Percentiles rank a stretch among this genome's conserved stretches.
phyloP scores from a whole-genome alignment of 192 early-diverging fungal species.

The Backusella morwellensis region DNA sequence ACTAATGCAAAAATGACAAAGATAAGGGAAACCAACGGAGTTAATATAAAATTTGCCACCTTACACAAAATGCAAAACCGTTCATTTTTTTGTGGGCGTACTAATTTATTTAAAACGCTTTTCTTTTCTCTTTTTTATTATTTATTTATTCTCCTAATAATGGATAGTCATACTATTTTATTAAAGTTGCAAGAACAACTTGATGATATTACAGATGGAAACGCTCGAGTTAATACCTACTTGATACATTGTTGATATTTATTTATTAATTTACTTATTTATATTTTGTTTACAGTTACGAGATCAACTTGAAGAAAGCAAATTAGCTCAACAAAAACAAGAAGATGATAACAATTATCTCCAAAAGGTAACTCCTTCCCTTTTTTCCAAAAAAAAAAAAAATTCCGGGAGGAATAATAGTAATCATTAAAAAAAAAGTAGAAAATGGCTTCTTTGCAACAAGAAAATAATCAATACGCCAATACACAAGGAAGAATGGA shows the following conservation, averaged over 20 bases:
- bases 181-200: not conserved
- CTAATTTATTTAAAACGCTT: not conserved
- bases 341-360: conserved; percentile 2
- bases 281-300: not conserved
- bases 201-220: not conserved
- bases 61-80: not conserved
- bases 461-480: conserved; percentile 13
- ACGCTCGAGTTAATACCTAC: not conserved
- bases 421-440: conserved; percentile 6
- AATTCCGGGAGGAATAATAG: not conserved
- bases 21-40: not conserved
- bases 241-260: not conserved
- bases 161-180: not conserved
- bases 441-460: conserved; percentile 10
- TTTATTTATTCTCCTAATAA: not conserved
- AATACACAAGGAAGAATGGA: conserved; percentile 35
- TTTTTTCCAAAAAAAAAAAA: not conserved
- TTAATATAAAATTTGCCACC: not conserved
- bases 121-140: not conserved
- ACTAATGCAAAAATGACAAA: not conserved
- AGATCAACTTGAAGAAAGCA: conserved; percentile 10
- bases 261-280: not conserved
- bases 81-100: not conserved
- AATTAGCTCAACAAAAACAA: not conserved
- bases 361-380: conserved; percentile 12